Conservation (phyloP, 2,329 filamentous ascomycete genomes). For the Chalara sp. region DNA sequence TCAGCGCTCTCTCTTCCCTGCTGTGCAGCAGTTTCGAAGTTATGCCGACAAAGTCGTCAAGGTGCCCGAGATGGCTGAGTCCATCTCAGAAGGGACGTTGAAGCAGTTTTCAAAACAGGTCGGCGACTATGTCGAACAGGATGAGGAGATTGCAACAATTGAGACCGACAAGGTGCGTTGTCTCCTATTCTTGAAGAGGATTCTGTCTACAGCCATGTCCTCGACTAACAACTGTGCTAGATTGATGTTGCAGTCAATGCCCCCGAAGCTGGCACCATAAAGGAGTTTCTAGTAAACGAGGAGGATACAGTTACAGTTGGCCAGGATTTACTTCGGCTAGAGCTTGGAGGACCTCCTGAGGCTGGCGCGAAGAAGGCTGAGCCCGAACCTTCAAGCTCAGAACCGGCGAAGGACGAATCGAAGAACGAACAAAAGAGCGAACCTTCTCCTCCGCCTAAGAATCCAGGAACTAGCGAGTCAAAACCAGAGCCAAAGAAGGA, state of each 20-base stretch:
- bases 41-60: conserved; percentile 83
- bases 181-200: not conserved
- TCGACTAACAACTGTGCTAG: conserved; percentile 35
- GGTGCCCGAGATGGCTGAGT: conserved; percentile 97
- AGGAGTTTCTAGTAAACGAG: conserved; percentile 84
- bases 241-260: conserved; percentile 97
- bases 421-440: conserved; percentile 36
- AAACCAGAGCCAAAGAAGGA: conserved; percentile 34
- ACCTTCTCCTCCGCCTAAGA: conserved; percentile 28
- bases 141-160: conserved; percentile 97
- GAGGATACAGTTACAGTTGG: conserved; percentile 94
- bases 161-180: conserved; percentile 87
- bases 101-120: conserved; percentile 92
- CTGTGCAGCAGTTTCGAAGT: conserved; percentile 46
- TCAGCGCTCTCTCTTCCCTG: conserved; percentile 35
- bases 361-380: conserved; percentile 33
- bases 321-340: conserved; percentile 81
- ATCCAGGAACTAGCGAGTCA: conserved; percentile 32
- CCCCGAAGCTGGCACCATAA: conserved; percentile 82
- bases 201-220: too few species aligned
- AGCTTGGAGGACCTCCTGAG: conserved; percentile 55
- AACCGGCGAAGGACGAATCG: conserved; percentile 24
- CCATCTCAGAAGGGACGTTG: conserved; percentile 92
- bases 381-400: conserved; percentile 44
- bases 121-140: conserved; percentile 88